Percentiles rank a stretch among this genome's conserved stretches.
Conservation (phyloP, 306 rosid genomes). For the Lagenaria siceraria region DNA sequence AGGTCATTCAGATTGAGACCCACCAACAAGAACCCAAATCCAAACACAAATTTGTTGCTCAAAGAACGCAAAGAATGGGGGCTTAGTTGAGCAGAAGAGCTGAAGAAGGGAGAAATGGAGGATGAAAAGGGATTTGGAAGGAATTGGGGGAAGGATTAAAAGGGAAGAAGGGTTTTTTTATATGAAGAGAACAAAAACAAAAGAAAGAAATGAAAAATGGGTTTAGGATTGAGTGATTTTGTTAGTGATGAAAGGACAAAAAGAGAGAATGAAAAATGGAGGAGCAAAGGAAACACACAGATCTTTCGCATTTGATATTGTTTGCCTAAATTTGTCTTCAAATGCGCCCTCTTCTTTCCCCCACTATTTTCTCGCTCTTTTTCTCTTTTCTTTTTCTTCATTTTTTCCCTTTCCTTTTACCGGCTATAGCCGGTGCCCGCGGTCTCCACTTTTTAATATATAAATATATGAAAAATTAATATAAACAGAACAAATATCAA, state of each 20-base stretch:
- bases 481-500: too few species aligned
- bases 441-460: not conserved
- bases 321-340: not conserved
- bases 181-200: not conserved
- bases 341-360: not conserved
- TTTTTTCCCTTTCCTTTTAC: too few species aligned
- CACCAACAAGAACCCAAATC: constrained; percentile 9
- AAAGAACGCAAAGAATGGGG: not conserved
- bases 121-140: not conserved
- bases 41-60: not conserved
- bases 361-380: not conserved
- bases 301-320: constrained; percentile 9
- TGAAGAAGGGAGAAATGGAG: not conserved
- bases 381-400: not conserved
- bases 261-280: constrained; percentile 4
- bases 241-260: constrained; percentile 5
- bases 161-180: not conserved
- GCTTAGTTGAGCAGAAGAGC: not conserved
- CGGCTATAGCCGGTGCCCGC: not conserved
- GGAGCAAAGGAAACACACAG: not conserved
- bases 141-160: not conserved
- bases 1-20: constrained; percentile 1
- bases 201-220: not conserved
- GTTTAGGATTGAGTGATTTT: not conserved
- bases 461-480: too few species aligned